Base-by-base conservation (phyloP, 2,329 filamentous ascomycete genomes). In the Neopestalotiopsis sp. region DNA sequence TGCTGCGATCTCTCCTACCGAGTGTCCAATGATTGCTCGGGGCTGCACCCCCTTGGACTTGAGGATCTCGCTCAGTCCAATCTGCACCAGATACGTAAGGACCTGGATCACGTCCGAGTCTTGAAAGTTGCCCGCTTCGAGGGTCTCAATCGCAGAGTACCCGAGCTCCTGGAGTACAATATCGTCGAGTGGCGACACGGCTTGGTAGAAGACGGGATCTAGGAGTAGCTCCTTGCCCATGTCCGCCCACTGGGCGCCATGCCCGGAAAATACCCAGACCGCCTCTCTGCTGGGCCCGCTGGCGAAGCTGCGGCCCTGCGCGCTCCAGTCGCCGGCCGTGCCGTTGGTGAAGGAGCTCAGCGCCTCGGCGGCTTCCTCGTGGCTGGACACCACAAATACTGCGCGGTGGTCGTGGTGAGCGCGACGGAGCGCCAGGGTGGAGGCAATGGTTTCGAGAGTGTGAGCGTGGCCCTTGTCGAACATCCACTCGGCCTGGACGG, bases 231-330 rank as follows among this genome's bases (percentile, higher is more conserved):
- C 78, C 12, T 75, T 75, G 7, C 81, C 81, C 82, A 84, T 84
- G 3, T 77, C 76, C 0, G 70, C 65, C 79, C 81, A 84, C 60
- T 84, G 82, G 2, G 81, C 81, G 34, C 83, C 82, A 60, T 84
- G 82, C 1, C 82, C 82, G 0, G 81, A 81, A 69, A 83, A 84
- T 0, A 84, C 76, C 78, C 79, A 83, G 0, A 78, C 76, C 10
- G 63, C 70, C 4, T 66, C 10, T 32, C 45, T 60, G 34, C 42
- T 24, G 4, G 70, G 69, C 17, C 73, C 72, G 20, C 71, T 75
- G 14, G 69, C 40, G 34, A 38, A 38, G 10, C 6, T 38, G 34
- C 34, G 34, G 34, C 34, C 34, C 10, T 38, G 34, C 10, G 34
- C 34, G 34, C 34, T 38, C 34, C 34, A 38, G 10, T 38, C 34